These are phyloP conservation scores for Rhizopogon roseolus DNA, from an alignment of 768 basidiomycete species.

Conservation along the genomic window DNA sequence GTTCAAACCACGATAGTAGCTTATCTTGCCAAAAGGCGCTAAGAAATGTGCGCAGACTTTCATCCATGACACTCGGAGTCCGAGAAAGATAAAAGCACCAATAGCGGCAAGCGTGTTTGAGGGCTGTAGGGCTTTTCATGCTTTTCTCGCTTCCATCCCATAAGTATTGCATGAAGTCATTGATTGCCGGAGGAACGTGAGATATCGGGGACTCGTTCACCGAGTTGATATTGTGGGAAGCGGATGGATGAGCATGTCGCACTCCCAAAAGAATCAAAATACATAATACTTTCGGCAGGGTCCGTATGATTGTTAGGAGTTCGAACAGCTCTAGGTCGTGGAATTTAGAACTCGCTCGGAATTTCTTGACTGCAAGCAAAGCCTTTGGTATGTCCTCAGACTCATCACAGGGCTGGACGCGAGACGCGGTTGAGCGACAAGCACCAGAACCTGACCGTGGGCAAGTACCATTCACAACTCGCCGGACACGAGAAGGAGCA, in stretches of 20 bases:
- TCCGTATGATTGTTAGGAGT: background rate
- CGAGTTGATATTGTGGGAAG: background rate
- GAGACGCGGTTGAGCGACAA: no score
- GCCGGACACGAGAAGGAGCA: no score
- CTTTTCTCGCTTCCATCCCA: background rate
- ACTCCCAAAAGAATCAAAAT: background rate
- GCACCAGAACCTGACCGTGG: background rate
- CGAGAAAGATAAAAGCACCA: background rate
- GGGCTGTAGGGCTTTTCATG: background rate
- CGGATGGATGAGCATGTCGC: background rate
- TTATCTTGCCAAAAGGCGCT: background rate
- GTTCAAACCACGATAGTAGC: background rate
- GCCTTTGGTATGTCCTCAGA: background rate
- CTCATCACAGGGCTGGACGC: background rate
- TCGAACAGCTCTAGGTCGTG: background rate
- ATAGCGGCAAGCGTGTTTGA: background rate
- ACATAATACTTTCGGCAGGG: background rate
- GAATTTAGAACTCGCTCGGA: background rate
- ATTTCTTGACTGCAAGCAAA: background rate
- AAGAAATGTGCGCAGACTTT: background rate
- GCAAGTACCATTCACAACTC: background rate
- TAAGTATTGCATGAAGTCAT: background rate
- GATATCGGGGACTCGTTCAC: background rate
- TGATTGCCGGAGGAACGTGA: background rate
- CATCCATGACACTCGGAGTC: background rate